Evolutionary conservation across 805 yeast species (phyloP), one percentile per base, ranked within the genome.

Genomic region (Wickerhamiella siamensis): DNA sequence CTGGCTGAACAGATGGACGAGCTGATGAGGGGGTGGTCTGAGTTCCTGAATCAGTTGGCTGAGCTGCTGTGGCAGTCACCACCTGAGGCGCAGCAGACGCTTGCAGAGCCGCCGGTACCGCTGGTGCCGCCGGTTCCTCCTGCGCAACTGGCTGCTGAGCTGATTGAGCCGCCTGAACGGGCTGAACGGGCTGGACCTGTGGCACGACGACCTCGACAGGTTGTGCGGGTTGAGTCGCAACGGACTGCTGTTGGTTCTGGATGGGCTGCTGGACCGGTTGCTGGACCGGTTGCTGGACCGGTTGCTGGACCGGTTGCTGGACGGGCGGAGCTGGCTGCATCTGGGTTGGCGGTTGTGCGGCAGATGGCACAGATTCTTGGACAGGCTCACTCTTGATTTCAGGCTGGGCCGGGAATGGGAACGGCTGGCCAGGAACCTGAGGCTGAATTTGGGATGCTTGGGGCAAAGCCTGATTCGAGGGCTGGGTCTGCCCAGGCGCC

Each of bases 401-500:
- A 24, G 29, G 10, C 62, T 45, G 58, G 62, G 56, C 63, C n/a
- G n/a, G n/a, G n/a, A n/a, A n/a, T n/a, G n/a, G n/a, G n/a, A n/a
- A n/a, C n/a, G n/a, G n/a, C 38, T 55, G 48, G 55, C 53, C 53
- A 6, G 54, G 49, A 12, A 62, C 62, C 32, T 56, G 58, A 8
- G 48, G 51, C 22, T 43, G 32, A 45, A 49, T 51, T 38, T 48
- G 53, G 16, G 40, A 60, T 56, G 73, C 64, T 48, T 77, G 73
- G 60, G 79, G 78, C 58, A 75, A 73, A 50, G 71, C 66, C 52
- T 84, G 45, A 53, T 60, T 18, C 60, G 58, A 5, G 57, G 81
- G 81, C 9, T 81, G 80, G 39, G 75, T 76, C 3, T 75, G 75
- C 18, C 75, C 71, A 10, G 34, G 38, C 43, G 62, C 52, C 38